Evolutionary conservation across 202 grass and related monocot species (phyloP).

Genomic region (Panicum hallii): DNA sequence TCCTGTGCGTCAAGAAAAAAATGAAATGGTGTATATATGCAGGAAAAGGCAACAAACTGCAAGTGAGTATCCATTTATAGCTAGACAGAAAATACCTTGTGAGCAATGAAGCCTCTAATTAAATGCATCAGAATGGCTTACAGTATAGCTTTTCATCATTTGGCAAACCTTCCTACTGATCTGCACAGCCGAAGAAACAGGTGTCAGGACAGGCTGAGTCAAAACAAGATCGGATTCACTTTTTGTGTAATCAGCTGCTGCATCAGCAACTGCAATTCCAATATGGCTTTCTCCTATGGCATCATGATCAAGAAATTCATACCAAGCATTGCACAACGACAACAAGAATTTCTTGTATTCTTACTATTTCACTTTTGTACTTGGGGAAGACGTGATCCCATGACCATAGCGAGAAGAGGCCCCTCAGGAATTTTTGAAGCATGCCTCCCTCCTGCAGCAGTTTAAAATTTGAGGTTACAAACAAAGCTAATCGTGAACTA

Average conservation of each 20-base stretch:
- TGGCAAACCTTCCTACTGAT: too few species aligned
- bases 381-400: constrained; percentile 56
- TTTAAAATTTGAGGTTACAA: constrained; percentile 6
- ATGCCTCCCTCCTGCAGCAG: constrained; percentile 29
- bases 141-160: too few species aligned
- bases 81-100: too few species aligned
- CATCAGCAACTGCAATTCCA: constrained; percentile 57
- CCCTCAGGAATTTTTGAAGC: constrained; percentile 13
- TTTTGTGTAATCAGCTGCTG: constrained; percentile 40
- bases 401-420: constrained; percentile 39
- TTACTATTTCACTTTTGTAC: constrained; percentile 46
- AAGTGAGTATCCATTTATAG: too few species aligned
- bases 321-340: constrained; percentile 52
- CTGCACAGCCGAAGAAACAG: too few species aligned
- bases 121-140: too few species aligned
- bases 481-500: not conserved
- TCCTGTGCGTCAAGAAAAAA: too few species aligned
- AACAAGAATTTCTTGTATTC: constrained; percentile 34
- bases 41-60: too few species aligned
- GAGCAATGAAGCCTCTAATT: too few species aligned
- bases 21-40: too few species aligned
- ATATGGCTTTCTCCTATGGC: constrained; percentile 55
- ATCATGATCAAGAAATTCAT: constrained; percentile 58
- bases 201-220: too few species aligned
- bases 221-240: too few species aligned